phyloP scores from a whole-genome alignment of 352 stramenopile species.

The Phytophthora quininea region DNA sequence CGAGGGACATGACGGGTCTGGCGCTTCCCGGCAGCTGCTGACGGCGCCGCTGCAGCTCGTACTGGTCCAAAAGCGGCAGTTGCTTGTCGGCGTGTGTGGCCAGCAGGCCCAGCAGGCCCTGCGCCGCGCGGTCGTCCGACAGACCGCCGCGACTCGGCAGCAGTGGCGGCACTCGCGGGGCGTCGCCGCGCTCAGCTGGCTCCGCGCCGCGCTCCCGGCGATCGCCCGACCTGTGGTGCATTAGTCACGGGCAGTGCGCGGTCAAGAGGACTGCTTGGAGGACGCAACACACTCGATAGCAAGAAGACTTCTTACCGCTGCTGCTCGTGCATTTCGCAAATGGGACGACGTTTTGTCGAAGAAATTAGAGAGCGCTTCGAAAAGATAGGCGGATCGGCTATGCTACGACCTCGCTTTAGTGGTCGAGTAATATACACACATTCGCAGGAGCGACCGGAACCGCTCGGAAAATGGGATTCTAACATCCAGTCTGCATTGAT shows the following conservation, averaged over 20 bases:
- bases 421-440: too few relatives aligned
- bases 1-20: conserved; percentile 23
- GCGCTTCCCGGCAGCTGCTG: conserved; percentile 18
- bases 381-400: too few relatives aligned
- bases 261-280: background rate
- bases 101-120: conserved; percentile 32
- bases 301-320: background rate
- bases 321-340: conserved; percentile 4
- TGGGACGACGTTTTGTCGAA: conserved; percentile 1
- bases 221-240: conserved; percentile 14
- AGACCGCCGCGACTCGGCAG: conserved; percentile 24
- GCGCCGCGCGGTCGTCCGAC: conserved; percentile 15
- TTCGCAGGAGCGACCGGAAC: too few relatives aligned
- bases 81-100: conserved; percentile 43
- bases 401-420: too few relatives aligned
- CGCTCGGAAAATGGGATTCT: too few relatives aligned
- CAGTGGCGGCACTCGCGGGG: conserved; percentile 26
- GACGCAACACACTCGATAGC: background rate
- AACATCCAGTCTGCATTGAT: too few relatives aligned
- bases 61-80: conserved; percentile 30
- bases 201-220: conserved; percentile 13
- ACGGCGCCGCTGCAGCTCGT: conserved; percentile 17
- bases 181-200: conserved; percentile 16
- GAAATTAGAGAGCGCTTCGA: background rate
- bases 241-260: background rate